phyloP scores from a whole-genome alignment of 345 rosid species.

The Turritis glabra region DNA sequence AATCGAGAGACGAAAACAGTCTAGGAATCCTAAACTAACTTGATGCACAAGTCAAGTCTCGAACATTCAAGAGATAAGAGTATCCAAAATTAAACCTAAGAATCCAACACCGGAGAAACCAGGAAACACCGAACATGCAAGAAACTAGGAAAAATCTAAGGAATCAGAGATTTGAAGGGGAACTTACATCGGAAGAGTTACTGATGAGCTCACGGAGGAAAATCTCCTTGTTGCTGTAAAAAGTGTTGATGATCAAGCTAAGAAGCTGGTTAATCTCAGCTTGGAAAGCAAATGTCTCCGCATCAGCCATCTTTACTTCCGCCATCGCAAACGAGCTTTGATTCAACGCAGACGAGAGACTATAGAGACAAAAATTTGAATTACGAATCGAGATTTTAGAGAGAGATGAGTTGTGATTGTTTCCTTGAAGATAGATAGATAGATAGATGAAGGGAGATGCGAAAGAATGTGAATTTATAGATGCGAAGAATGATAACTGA shows the following conservation, averaged over 20 bases:
- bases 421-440: no score
- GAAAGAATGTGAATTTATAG: constrained; percentile 33
- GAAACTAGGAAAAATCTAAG: neutral
- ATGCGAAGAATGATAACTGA: neutral
- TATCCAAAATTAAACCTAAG: neutral
- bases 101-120: neutral
- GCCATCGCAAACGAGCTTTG: constrained; percentile 45
- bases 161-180: neutral
- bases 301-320: constrained; percentile 73
- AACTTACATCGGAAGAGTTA: constrained; percentile 40
- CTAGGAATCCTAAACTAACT: neutral
- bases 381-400: neutral
- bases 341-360: neutral
- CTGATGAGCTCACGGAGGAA: constrained; percentile 43
- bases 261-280: constrained; percentile 90
- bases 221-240: constrained; percentile 93
- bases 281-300: constrained; percentile 91
- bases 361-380: neutral
- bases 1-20: neutral
- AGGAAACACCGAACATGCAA: neutral
- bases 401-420: neutral
- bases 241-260: constrained; percentile 85
- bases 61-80: no score
- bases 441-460: neutral
- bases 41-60: constrained; percentile 2